phyloP scores from a whole-genome alignment of 2,329 filamentous ascomycete species.

The Colletotrichum tabaci region DNA sequence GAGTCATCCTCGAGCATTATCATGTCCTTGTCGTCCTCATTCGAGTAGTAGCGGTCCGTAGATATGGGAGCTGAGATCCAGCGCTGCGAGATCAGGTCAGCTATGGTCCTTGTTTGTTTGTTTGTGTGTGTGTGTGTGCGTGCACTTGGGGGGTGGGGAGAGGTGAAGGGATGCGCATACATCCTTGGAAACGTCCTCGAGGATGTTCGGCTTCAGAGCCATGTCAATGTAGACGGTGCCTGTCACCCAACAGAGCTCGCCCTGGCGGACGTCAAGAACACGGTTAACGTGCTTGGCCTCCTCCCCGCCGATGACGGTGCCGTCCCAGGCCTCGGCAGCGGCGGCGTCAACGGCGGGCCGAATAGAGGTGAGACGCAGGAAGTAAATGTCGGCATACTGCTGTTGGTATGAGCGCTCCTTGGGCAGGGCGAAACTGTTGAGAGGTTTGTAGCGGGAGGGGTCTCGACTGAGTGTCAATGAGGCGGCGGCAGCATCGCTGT shows the following conservation, averaged over 20 bases:
- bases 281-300: constrained; percentile 83
- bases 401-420: constrained; percentile 86
- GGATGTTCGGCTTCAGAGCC: constrained; percentile 93
- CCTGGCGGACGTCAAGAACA: constrained; percentile 95
- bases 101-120: too few relatives aligned
- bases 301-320: constrained; percentile 84
- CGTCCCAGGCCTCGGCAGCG: constrained; percentile 83
- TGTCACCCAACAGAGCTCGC: constrained; percentile 93
- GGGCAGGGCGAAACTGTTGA: constrained; percentile 81
- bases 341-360: constrained; percentile 85
- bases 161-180: constrained; percentile 61
- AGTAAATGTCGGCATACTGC: constrained; percentile 99
- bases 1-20: constrained; percentile 97
- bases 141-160: neutral
- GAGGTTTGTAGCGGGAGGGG: constrained; percentile 77
- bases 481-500: constrained; percentile 27
- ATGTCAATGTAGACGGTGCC: constrained; percentile 99
- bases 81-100: constrained; percentile 68
- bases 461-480: constrained; percentile 62
- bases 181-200: constrained; percentile 95
- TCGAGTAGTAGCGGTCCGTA: constrained; percentile 81
- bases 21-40: constrained; percentile 69
- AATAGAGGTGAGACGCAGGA: constrained; percentile 87
- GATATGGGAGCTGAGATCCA: constrained; percentile 89
- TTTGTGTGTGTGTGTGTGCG: neutral